Conservation (phyloP, 2,329 filamentous ascomycete genomes). For the Aspergillus sp. region DNA sequence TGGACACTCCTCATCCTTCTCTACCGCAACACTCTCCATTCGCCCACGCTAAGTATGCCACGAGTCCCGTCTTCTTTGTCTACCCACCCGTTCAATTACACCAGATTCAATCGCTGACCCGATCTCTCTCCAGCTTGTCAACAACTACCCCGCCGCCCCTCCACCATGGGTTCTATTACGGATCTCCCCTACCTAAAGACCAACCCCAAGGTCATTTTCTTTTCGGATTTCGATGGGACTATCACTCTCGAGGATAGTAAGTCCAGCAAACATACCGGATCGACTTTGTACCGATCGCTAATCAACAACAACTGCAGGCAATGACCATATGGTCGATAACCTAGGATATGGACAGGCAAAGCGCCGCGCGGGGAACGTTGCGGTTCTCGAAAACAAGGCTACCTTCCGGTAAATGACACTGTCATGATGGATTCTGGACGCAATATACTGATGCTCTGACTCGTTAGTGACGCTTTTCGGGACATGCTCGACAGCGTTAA, state of each 20-base stretch:
- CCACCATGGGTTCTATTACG: conserved; percentile 32
- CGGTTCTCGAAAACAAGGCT: conserved; percentile 69
- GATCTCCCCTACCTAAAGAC: conserved; percentile 44
- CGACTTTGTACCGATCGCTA: conserved; percentile 36
- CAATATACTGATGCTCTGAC: neutral
- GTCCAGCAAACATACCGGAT: conserved; percentile 23
- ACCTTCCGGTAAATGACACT: conserved; percentile 62
- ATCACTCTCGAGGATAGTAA: conserved; percentile 73
- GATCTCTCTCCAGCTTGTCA: neutral
- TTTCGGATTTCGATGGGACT: conserved; percentile 97
- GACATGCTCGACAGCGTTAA: conserved; percentile 89
- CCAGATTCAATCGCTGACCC: neutral
- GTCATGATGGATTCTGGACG: neutral
- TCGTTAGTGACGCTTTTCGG: conserved; percentile 69
- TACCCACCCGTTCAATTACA: neutral
- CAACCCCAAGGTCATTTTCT: conserved; percentile 91
- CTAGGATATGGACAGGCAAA: conserved; percentile 76
- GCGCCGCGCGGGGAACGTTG: conserved; percentile 69
- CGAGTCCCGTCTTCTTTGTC: neutral
- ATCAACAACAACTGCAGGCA: no score
- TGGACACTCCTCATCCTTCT: neutral
- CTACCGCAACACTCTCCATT: neutral
- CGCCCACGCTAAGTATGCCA: neutral
- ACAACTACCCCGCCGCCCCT: conserved; percentile 2
- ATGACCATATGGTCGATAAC: conserved; percentile 58